phyloP scores from a whole-genome alignment of 257 asterid species.

The Cinchona pubescens region DNA sequence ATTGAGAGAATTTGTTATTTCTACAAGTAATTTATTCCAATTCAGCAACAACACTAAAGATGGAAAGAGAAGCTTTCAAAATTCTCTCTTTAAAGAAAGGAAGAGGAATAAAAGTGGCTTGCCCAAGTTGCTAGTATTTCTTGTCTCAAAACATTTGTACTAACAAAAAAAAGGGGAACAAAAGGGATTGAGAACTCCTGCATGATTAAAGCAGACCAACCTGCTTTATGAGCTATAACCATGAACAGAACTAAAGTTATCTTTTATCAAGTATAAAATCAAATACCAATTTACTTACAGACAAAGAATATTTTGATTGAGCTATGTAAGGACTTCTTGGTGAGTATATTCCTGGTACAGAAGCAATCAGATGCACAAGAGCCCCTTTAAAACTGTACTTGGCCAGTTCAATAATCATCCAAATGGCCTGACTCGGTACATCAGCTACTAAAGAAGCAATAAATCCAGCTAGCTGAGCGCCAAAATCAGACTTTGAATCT shows the following conservation, averaged over 20 bases:
- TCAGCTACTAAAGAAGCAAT: slow-evolving; percentile 68
- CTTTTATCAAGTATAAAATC: not conserved
- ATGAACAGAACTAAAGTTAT: no score
- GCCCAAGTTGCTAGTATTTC: not conserved
- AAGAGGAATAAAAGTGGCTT: not conserved
- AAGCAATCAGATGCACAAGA: slow-evolving; percentile 68
- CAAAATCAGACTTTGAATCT: slow-evolving; percentile 59
- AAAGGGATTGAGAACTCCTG: not conserved
- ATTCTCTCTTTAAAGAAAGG: not conserved
- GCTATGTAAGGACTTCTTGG: slow-evolving; percentile 41
- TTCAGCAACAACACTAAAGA: no score
- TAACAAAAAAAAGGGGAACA: no score
- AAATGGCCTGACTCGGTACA: slow-evolving; percentile 77
- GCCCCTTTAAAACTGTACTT: slow-evolving; percentile 65
- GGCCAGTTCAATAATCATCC: slow-evolving; percentile 76
- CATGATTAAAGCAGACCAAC: not conserved
- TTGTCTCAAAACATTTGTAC: not conserved
- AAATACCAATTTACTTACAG: slow-evolving; percentile 40
- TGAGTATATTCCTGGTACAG: slow-evolving; percentile 79
- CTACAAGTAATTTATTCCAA: not conserved
- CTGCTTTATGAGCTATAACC: not conserved
- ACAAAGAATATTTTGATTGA: slow-evolving; percentile 42
- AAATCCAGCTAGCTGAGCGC: slow-evolving; percentile 81
- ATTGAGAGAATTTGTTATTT: not conserved
- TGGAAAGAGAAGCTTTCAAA: not conserved